Conservation (phyloP, 768 basidiomycete species). For the Coprinellus aureogranulatus region DNA sequence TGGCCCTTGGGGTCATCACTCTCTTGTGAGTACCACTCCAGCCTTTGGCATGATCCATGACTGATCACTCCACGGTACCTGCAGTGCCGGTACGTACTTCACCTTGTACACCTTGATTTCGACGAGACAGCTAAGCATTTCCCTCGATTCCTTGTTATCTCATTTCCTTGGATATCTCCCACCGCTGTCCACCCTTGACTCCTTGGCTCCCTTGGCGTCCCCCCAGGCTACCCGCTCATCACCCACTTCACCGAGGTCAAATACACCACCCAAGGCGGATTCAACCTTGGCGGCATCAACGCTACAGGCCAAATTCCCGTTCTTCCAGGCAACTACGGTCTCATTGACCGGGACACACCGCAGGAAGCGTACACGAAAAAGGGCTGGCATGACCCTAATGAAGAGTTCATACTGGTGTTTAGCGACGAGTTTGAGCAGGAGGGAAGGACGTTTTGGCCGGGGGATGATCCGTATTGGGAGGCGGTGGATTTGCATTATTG, state of each 20-base stretch:
- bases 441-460: constrained; percentile 68
- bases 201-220: too few relatives aligned
- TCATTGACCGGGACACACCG: constrained; percentile 81
- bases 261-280: constrained; percentile 52
- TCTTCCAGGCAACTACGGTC: constrained; percentile 56
- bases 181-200: too few relatives aligned
- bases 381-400: constrained; percentile 53
- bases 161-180: too few relatives aligned
- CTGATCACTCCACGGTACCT: not conserved
- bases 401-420: constrained; percentile 60
- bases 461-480: constrained; percentile 65
- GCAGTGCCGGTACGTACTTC: constrained; percentile 40
- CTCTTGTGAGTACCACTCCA: constrained; percentile 46
- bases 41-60: not conserved
- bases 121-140: too few relatives aligned
- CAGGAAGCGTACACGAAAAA: constrained; percentile 48
- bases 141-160: too few relatives aligned
- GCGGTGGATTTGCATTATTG: constrained; percentile 68
- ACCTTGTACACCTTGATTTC: too few relatives aligned
- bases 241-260: constrained; percentile 40
- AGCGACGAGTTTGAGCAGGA: constrained; percentile 81
- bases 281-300: constrained; percentile 76
- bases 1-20: constrained; percentile 39
- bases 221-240: constrained; percentile 53
- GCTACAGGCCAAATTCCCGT: constrained; percentile 65